Base-by-base conservation (phyloP, 352 stramenopile species). In the Globisporangium recalcitrans region DNA sequence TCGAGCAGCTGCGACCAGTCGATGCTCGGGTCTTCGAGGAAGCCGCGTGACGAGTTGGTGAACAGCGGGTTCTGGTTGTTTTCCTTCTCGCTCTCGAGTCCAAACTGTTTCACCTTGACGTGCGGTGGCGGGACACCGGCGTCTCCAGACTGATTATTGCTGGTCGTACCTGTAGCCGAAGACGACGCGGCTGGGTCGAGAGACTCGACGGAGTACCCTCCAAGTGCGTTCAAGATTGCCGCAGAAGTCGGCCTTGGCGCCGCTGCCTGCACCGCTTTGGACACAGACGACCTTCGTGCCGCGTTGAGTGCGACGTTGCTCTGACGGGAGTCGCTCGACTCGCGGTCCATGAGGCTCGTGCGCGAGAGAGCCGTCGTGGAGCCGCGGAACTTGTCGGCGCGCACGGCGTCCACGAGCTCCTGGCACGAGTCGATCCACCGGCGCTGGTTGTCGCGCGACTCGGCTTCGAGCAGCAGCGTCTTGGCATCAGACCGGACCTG, bases 371-470 rank as follows among this genome's bases (percentile, higher is more conserved):
- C 29, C 0, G 55, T 64, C 8, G 61, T 71, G 47, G 70, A 80
- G 40, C 72, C 74, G 34, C 80, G 77, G 36, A 78, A 91, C 64
- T 90, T 88, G 29, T 78, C 79, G 8, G 75, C 79, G 16, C 83
- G 79, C 27, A 92, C 72, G 5, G 72, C 54, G 53, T 92, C 83
- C 11, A 84, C 78, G 49, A 92, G 68, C 27, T 80, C 73, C 62
- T 90, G 83, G 52, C 74, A 86, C 22, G 80, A 70, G 36, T 90
- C 80, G 22, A 90, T 90, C 83, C 83, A 92, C 4, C 74, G 74
- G 24, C 73, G 72, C 56, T 90, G 80, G 56, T 76, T 82, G 29
- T 89, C 79, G 26, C 71, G 73, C 36, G 71, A 83, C 49, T 90
- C 83, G 14, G 79, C 81, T 63, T 92, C 80, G 2, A 92, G 70